Evolutionary conservation across 2,329 filamentous ascomycete genomes (phyloP).

Genomic region (Clonostachys chloroleuca): DNA sequence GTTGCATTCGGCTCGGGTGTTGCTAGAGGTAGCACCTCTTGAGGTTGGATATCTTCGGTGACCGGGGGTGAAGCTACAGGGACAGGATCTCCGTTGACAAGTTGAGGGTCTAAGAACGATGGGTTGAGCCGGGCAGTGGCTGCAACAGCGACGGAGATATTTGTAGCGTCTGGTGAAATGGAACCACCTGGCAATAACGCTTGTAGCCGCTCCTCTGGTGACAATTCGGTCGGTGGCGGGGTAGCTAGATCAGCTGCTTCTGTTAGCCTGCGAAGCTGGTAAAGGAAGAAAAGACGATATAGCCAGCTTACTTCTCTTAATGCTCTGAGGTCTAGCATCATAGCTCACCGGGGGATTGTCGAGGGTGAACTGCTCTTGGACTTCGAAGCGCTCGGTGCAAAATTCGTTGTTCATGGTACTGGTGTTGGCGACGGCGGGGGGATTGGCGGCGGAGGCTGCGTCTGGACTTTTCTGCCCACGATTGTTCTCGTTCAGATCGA

Average conservation of each 20-base stretch:
- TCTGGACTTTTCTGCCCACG: constrained; percentile 37
- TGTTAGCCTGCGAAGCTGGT: constrained; percentile 2
- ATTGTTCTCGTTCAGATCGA: constrained; percentile 62
- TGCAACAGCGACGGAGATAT: constrained; percentile 51
- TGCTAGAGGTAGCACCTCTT: not conserved
- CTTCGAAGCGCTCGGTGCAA: constrained; percentile 36
- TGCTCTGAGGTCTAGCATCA: constrained; percentile 18
- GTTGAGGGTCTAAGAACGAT: constrained; percentile 48
- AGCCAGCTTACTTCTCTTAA: constrained; percentile 13
- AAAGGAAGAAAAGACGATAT: constrained; percentile 3
- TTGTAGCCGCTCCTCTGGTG: constrained; percentile 45
- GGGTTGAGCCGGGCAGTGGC: constrained; percentile 51
- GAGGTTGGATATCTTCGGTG: constrained; percentile 1
- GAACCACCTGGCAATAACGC: constrained; percentile 33
- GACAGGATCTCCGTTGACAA: constrained; percentile 21
- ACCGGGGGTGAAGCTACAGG: constrained; percentile 13
- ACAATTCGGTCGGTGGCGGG: constrained; percentile 25
- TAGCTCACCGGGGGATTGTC: constrained; percentile 51
- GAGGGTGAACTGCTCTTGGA: constrained; percentile 55
- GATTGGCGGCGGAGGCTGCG: constrained; percentile 13
- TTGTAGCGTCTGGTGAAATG: constrained; percentile 36
- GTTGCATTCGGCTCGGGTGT: constrained; percentile 11
- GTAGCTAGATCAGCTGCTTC: constrained; percentile 10
- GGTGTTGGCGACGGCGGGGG: constrained; percentile 10
- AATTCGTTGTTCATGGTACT: constrained; percentile 11